Evolutionary conservation across 352 stramenopile species (phyloP), one percentile per base, ranked within the genome.

Genomic region (Globisporangium echinulatum): DNA sequence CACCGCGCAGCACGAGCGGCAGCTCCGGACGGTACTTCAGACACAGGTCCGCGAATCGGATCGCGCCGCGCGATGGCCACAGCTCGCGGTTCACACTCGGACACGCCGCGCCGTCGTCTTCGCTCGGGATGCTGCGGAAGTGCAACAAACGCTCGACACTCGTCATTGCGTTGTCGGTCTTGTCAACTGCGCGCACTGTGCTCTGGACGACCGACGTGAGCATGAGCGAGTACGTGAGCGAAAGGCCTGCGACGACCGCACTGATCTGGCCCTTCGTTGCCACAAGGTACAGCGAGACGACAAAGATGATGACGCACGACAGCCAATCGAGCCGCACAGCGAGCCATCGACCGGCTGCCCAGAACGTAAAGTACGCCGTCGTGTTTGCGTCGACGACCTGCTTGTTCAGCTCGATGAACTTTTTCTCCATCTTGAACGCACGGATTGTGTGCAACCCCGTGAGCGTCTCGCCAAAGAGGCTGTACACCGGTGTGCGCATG

Each of bases 381-480:
- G 75, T 70, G 56, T 85, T 85, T 25, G 70, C 53, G 36, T 82
- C 71, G 4, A 85, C 72, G 1, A 58, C 69, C 0, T 33, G 25
- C 51, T 78, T 77, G 66, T 79, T 81, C 17, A 84, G 61, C 19
- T 63, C 25, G 7, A 62, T 42, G 49, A 83, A 81, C 17, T 25
- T 54, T 5, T 54, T 2, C 25, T 74, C 62, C 70, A 77, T 75
- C 13, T 64, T 64, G 46, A n/a, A n/a, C n/a, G n/a, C n/a, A n/a
- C n/a, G n/a, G n/a, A n/a, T n/a, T n/a, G n/a, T n/a, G n/a, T n/a
- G 61, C 19, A 98, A 71, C 7, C 96, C 96, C 49, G 73, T 82
- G 13, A 98, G 65, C 9, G 79, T 97, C 71, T 98, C 92, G 7
- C 77, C 75, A 38, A 98, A 82, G n/a, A n/a, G n/a, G n/a, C n/a